Conservation (phyloP, 2,329 filamentous ascomycete species). For the Curvularia eragrostidis region DNA sequence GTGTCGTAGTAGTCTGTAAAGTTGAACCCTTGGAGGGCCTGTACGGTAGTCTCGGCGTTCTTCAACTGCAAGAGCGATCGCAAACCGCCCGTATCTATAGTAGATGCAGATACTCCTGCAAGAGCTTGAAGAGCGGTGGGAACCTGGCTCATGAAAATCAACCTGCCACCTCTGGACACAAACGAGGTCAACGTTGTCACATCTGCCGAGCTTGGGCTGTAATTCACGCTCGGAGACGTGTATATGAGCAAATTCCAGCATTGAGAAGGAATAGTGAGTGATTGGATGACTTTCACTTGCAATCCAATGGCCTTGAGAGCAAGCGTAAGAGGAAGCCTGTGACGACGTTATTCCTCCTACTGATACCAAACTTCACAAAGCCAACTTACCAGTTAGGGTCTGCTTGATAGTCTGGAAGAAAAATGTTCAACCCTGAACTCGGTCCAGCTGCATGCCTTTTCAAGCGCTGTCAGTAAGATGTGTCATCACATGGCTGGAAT, state of each 20-base stretch:
- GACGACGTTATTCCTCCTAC: not conserved
- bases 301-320: constrained; percentile 14
- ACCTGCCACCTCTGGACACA: constrained; percentile 9
- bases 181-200: constrained; percentile 9
- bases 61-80: constrained; percentile 12
- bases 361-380: not conserved
- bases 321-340: constrained; percentile 9
- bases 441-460: constrained; percentile 10
- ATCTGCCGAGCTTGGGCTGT: constrained; percentile 12
- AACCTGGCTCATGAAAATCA: constrained; percentile 18
- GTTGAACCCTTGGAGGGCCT: constrained; percentile 13
- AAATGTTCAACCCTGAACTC: constrained; percentile 11
- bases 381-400: constrained; percentile 13
- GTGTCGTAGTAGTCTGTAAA: constrained; percentile 12
- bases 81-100: constrained; percentile 7
- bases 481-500: not conserved
- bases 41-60: constrained; percentile 5
- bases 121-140: constrained; percentile 10
- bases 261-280: constrained; percentile 10
- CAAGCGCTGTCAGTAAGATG: not conserved
- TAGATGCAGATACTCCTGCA: constrained; percentile 13
- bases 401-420: constrained; percentile 9
- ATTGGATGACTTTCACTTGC: constrained; percentile 12
- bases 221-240: constrained; percentile 12
- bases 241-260: constrained; percentile 13